Base-by-base conservation (phyloP, 2,329 filamentous ascomycete species). In the Camptophora hylomeconis region DNA sequence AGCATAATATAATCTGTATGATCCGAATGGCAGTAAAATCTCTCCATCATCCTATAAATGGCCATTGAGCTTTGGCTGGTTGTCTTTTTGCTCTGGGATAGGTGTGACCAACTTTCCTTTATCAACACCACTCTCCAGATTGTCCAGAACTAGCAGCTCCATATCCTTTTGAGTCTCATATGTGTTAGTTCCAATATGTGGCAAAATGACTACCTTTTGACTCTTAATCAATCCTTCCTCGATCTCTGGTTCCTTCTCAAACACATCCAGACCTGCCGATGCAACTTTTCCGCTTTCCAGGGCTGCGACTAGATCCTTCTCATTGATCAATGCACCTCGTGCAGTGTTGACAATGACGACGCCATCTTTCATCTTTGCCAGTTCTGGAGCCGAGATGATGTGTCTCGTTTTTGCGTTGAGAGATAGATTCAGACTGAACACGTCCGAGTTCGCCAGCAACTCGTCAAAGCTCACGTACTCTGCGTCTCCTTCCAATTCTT, bases 131-230 rank as follows among this genome's bases (percentile, higher is more conserved):
- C 53, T 60, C 44, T 62, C 62, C 47, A 76, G 38, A 39, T 74
- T 74, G 17, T 68, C 58, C 45, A 74, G 36, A 11, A 72, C 68
- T 38, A 72, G 45, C 29, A 71, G 44, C 47, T 74, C 69, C 69
- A 73, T 74, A 31, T 71, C 66, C 39, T 61, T 64, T 51, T 72
- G 68, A 13, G 68, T 72, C 49, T 74, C 69, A 44, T 60, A 65
- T 7, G 69, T 73, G 35, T 54, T 61, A 1, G 69, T 75, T 12
- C 69, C 70, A 38, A 75, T 64, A 41, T 75, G 70, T 20, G 70
- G 70, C 37, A 73, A 46, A 39, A 74, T 41, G 40, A 73, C 66
- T n/a, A 57, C 54, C 21, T 48, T 49, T 4, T 53, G 49, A 39
- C 58, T 60, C 25, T 51, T 51, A 14, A 61, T 39, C 21, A 63